Conservation (phyloP, 164 flowering plant species). For the Aristolochia californica region DNA sequence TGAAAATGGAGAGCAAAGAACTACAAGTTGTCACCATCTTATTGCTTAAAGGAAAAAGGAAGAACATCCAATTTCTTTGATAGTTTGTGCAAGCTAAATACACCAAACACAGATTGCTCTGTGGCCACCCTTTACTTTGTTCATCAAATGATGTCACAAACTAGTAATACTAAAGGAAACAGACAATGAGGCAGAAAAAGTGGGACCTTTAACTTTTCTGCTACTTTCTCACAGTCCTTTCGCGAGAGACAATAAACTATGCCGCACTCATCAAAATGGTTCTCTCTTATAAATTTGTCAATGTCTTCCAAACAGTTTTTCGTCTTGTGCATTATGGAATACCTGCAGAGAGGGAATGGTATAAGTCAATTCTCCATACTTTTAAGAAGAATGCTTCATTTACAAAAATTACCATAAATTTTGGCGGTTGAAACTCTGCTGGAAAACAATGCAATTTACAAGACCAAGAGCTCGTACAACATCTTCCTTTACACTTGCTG, state of each 20-base stretch:
- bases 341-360: slow-evolving; percentile 41
- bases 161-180: neutral
- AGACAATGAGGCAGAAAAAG: neutral
- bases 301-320: slow-evolving; percentile 93
- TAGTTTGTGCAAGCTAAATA: no score
- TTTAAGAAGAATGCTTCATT: neutral
- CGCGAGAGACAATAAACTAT: slow-evolving; percentile 95
- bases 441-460: slow-evolving; percentile 73
- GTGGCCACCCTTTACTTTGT: no score
- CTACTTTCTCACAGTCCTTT: slow-evolving; percentile 96
- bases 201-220: slow-evolving; percentile 77
- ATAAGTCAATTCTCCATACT: neutral
- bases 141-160: neutral
- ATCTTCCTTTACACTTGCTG: slow-evolving; percentile 95
- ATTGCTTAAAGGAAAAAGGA: no score
- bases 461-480: slow-evolving; percentile 99
- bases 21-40: no score
- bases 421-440: slow-evolving; percentile 95
- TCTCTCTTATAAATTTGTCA: slow-evolving; percentile 73
- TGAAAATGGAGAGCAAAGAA: slow-evolving; percentile 12
- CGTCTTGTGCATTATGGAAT: slow-evolving; percentile 75
- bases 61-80: no score
- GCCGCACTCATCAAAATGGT: slow-evolving; percentile 90
- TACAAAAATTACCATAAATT: slow-evolving; percentile 55
- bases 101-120: no score